These are phyloP conservation scores for Rhodotorula babjevae DNA, from an alignment of 768 basidiomycete genomes.

Conservation along the genomic window DNA sequence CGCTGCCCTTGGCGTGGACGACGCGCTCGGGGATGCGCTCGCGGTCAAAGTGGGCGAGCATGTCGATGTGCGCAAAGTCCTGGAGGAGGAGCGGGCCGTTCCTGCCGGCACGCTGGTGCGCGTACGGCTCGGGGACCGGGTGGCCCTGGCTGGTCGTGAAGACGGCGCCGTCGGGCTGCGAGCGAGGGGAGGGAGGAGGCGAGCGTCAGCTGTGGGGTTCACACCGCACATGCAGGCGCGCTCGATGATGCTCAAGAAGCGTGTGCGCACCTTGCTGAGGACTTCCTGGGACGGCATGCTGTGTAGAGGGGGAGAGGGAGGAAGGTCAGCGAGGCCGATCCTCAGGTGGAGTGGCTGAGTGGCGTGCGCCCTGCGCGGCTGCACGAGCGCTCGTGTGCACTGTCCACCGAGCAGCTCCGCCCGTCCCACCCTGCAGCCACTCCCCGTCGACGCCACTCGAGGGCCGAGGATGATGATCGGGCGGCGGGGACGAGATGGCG, in stretches of 20 bases:
- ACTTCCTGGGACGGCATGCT: neutral
- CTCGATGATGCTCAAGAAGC: no score
- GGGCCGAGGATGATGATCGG: no score
- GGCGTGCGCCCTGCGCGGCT: no score
- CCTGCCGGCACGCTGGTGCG: conserved; percentile 66
- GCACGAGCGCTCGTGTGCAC: no score
- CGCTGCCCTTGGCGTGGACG: conserved; percentile 82
- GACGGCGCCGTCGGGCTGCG: conserved; percentile 53
- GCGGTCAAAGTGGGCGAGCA: conserved; percentile 66
- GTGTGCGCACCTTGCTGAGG: neutral
- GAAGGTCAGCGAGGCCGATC: neutral
- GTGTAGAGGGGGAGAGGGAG: neutral
- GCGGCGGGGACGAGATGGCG: no score
- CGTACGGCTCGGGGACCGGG: conserved; percentile 65
- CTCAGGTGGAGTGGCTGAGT: no score
- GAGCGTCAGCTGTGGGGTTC: no score
- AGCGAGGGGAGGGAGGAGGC: no score
- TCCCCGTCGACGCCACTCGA: no score
- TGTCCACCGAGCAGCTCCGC: no score
- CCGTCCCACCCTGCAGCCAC: no score
- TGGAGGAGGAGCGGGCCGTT: conserved; percentile 83
- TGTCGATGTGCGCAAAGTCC: conserved; percentile 84
- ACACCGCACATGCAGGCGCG: no score
- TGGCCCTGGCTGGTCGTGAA: conserved; percentile 87
- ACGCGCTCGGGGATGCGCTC: conserved; percentile 51